A percentile compares a stretch with the other conserved stretches of the same genome.
Evolutionary conservation across 83 land plant genomes (phyloP).

Genomic region (Larix sibirica): DNA sequence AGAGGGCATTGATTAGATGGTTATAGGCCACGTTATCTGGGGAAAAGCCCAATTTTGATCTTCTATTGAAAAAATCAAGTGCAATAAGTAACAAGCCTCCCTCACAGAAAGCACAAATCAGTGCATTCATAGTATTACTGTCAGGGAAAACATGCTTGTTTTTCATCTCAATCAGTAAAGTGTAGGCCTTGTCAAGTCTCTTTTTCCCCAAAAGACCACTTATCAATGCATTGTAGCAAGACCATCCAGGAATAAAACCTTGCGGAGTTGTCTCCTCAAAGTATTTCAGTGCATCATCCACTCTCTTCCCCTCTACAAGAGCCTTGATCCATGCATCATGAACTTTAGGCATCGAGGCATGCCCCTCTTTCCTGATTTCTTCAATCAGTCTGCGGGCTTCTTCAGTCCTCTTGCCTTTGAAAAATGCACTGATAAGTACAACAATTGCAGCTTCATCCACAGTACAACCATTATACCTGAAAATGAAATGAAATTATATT

Average conservation of each 20-base stretch:
- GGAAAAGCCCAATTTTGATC: constrained; percentile 41
- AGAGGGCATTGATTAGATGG: constrained; percentile 43
- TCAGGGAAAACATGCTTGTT: constrained; percentile 40
- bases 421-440: constrained; percentile 36
- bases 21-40: constrained; percentile 34
- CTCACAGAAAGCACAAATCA: constrained; percentile 54
- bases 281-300: constrained; percentile 29
- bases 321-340: constrained; percentile 38
- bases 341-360: constrained; percentile 14
- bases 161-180: constrained; percentile 50
- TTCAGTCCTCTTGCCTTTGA: constrained; percentile 22
- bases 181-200: constrained; percentile 23
- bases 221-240: constrained; percentile 39
- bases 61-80: constrained; percentile 36
- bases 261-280: constrained; percentile 30
- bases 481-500: too few species aligned
- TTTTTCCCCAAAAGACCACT: constrained; percentile 24
- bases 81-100: constrained; percentile 61
- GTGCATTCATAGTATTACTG: constrained; percentile 45
- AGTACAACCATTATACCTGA: too few species aligned
- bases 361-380: constrained; percentile 18
- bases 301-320: constrained; percentile 28
- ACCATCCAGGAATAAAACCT: constrained; percentile 38
- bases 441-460: not conserved
- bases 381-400: constrained; percentile 35